Evolutionary conservation across 1,139 yeast species (phyloP).

Genomic region (Nakaseomyces bracarensis): DNA sequence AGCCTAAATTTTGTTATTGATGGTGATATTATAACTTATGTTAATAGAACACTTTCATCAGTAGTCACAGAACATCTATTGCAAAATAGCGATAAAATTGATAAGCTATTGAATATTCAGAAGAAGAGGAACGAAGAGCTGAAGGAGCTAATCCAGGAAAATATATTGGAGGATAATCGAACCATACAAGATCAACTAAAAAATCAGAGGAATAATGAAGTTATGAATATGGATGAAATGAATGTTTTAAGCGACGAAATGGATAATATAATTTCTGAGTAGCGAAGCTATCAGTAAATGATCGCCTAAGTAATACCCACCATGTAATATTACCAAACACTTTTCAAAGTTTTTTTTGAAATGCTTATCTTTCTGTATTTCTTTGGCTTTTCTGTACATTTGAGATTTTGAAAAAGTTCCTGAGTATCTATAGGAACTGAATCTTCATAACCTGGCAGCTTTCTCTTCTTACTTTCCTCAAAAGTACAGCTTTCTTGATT

Average conservation of each 20-base stretch:
- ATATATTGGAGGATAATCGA: background rate
- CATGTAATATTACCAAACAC: slow-evolving; percentile 22
- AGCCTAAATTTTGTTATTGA: slow-evolving; percentile 20
- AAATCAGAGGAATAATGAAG: slow-evolving; percentile 8
- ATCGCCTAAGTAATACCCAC: no score
- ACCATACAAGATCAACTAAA: background rate
- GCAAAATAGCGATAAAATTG: slow-evolving; percentile 12
- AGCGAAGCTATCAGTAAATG: no score
- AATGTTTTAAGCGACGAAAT: slow-evolving; percentile 12
- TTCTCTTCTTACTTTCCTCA: slow-evolving; percentile 17
- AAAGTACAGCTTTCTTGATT: slow-evolving; percentile 1
- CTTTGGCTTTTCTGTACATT: slow-evolving; percentile 11
- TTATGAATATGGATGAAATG: slow-evolving; percentile 16
- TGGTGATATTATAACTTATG: slow-evolving; percentile 18
- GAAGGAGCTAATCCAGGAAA: slow-evolving; percentile 7
- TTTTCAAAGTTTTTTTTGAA: slow-evolving; percentile 28
- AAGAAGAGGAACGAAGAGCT: slow-evolving; percentile 9
- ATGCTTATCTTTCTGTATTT: slow-evolving; percentile 30
- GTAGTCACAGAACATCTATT: slow-evolving; percentile 11
- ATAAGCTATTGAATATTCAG: slow-evolving; percentile 9
- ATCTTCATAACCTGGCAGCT: slow-evolving; percentile 16
- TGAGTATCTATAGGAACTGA: slow-evolving; percentile 13
- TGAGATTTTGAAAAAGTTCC: background rate
- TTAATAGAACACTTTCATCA: slow-evolving; percentile 10
- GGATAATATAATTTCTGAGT: slow-evolving; percentile 9